A percentile compares a stretch with the other conserved stretches of the same genome.
Evolutionary conservation across 169 alveolate genomes (phyloP).

Genomic region (Plasmodium vinckei): DNA sequence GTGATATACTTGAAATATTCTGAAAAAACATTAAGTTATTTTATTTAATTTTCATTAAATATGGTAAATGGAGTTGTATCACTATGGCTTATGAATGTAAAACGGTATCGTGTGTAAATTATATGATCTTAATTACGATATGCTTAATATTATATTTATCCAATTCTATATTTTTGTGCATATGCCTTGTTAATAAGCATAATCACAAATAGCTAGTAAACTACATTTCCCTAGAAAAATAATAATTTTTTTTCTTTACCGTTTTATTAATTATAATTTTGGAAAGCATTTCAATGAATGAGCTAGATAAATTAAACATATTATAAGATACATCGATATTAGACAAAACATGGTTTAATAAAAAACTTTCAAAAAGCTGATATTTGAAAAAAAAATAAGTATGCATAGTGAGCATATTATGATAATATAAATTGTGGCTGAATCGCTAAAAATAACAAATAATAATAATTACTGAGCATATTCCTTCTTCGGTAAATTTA

Average conservation of each 20-base stretch:
- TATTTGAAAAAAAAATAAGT: not conserved
- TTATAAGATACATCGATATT: constrained; percentile 64
- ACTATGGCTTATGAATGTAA: too few species aligned
- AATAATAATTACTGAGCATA: constrained; percentile 20
- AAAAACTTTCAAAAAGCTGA: constrained; percentile 73
- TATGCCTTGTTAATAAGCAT: too few species aligned
- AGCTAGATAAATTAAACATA: constrained; percentile 49
- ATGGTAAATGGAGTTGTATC: not conserved
- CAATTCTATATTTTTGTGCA: too few species aligned
- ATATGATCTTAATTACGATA: too few species aligned
- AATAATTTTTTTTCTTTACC: constrained; percentile 28
- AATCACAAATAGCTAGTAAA: not conserved
- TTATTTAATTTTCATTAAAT: not conserved
- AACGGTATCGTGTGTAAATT: too few species aligned
- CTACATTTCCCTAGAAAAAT: constrained; percentile 5
- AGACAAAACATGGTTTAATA: constrained; percentile 26
- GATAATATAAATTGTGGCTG: not conserved
- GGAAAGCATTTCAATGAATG: constrained; percentile 29
- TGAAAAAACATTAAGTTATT: constrained; percentile 3
- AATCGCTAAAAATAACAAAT: constrained; percentile 8
- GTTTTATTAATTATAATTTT: constrained; percentile 39
- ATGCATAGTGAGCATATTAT: not conserved
- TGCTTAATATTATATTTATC: too few species aligned
- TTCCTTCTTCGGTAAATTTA: constrained; percentile 46
- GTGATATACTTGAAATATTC: constrained; percentile 41